Evolutionary conservation across 345 rosid genomes (phyloP).

Genomic region (Salix koriyanagi): DNA sequence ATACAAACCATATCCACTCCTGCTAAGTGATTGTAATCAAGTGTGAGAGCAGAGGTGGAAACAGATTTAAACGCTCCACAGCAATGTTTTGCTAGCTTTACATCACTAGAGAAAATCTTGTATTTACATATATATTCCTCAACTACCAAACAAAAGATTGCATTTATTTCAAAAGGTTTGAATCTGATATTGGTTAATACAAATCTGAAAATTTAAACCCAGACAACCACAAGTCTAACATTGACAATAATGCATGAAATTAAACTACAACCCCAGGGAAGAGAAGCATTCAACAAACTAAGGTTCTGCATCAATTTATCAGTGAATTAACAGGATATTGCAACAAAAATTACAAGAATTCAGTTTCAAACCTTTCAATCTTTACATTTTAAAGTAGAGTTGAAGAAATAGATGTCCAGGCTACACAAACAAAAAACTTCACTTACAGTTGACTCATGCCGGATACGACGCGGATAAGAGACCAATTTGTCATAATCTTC

Average conservation of each 20-base stretch:
- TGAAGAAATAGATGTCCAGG: background rate
- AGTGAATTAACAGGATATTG: background rate
- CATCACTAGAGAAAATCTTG: background rate
- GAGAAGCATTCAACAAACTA: background rate
- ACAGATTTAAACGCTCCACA: background rate
- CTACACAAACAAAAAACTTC: conserved; percentile 15
- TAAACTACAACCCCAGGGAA: background rate
- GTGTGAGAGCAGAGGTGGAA: background rate
- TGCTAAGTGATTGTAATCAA: background rate
- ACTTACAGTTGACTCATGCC: conserved; percentile 92
- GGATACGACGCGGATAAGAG: conserved; percentile 52
- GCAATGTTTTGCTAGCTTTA: background rate
- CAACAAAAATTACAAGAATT: background rate
- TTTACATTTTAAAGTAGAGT: background rate
- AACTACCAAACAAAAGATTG: background rate
- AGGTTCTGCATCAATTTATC: background rate
- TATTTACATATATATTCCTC: background rate
- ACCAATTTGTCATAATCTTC: conserved; percentile 67
- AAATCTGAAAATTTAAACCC: background rate
- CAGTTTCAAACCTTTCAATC: background rate
- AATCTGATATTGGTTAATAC: background rate
- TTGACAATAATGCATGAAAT: background rate
- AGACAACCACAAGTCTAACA: background rate
- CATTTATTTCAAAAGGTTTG: background rate
- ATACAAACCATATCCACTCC: background rate